Conservation (phyloP, 768 basidiomycete genomes). For the Paxillus involutus region DNA sequence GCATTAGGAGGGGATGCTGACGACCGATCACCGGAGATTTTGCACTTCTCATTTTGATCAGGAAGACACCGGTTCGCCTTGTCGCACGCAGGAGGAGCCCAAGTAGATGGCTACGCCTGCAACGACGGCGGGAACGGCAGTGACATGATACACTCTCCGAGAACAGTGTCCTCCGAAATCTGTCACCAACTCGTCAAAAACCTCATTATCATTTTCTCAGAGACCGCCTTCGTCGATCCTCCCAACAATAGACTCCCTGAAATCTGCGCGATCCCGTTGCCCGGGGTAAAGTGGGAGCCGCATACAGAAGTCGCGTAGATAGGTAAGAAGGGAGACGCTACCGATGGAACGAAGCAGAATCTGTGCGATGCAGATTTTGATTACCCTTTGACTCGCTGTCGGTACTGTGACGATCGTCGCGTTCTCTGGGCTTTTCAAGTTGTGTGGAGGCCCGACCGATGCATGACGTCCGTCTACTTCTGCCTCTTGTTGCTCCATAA, state of each 20-base stretch:
- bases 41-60: constrained; percentile 16
- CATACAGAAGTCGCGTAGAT: too few species aligned
- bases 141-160: constrained; percentile 27
- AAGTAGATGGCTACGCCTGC: background rate
- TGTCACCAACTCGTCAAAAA: constrained; percentile 27
- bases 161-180: constrained; percentile 25
- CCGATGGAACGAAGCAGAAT: too few species aligned
- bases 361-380: too few species aligned
- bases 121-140: too few species aligned
- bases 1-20: constrained; percentile 1
- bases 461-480: too few species aligned
- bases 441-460: too few species aligned
- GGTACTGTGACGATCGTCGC: too few species aligned
- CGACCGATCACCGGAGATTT: constrained; percentile 4
- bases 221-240: constrained; percentile 17
- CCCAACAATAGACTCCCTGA: constrained; percentile 46
- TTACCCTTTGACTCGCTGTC: too few species aligned
- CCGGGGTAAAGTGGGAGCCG: too few species aligned
- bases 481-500: too few species aligned
- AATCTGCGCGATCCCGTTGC: constrained; percentile 46
- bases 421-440: too few species aligned
- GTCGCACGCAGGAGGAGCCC: background rate
- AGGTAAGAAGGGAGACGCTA: too few species aligned
- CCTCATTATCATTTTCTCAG: constrained; percentile 34
- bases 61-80: background rate